A percentile compares a stretch with the other conserved stretches of the same genome.
Evolutionary conservation across 495 filamentous ascomycete species (phyloP).

Genomic region (Oleoguttula mirabilis): DNA sequence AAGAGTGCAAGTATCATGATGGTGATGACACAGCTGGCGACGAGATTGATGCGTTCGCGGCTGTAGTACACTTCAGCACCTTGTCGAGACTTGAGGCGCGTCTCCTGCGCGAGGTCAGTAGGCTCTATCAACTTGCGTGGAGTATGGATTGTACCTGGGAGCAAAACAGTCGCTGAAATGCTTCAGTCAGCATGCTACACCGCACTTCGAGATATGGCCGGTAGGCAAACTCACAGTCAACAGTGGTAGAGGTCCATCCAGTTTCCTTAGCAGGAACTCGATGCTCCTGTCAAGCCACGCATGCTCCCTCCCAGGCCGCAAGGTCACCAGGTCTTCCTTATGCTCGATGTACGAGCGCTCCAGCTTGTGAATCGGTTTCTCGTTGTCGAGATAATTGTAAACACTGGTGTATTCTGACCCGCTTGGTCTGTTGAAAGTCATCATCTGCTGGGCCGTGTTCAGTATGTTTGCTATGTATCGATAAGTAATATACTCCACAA

Average conservation of each 20-base stretch:
- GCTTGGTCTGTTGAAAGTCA: slow-evolving; percentile 15
- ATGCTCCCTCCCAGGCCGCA: slow-evolving; percentile 19
- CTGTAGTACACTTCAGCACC: too few relatives aligned
- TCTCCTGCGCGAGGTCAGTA: too few relatives aligned
- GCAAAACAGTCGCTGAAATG: too few relatives aligned
- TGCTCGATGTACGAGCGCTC: slow-evolving; percentile 15
- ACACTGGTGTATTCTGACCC: slow-evolving; percentile 19
- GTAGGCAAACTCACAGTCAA: too few relatives aligned
- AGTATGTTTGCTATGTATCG: too few relatives aligned
- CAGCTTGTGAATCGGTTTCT: slow-evolving; percentile 9
- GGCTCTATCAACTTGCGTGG: too few relatives aligned
- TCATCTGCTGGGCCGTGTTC: slow-evolving; percentile 20
- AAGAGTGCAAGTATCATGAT: slow-evolving; percentile 20
- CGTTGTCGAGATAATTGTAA: slow-evolving; percentile 12
- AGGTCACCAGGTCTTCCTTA: slow-evolving; percentile 22
- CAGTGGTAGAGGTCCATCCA: too few relatives aligned
- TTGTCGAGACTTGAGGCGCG: too few relatives aligned
- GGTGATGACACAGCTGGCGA: slow-evolving; percentile 17
- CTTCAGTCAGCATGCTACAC: too few relatives aligned
- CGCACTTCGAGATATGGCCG: too few relatives aligned
- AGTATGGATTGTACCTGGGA: too few relatives aligned
- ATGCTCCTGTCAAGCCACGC: slow-evolving; percentile 19
- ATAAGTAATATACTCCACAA: too few relatives aligned
- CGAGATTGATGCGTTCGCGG: slow-evolving; percentile 11
- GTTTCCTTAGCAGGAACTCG: slow-evolving; percentile 10